These are phyloP conservation scores for Deakozyma indianensis DNA, from an alignment of 805 yeast species.

Conservation along the genomic window DNA sequence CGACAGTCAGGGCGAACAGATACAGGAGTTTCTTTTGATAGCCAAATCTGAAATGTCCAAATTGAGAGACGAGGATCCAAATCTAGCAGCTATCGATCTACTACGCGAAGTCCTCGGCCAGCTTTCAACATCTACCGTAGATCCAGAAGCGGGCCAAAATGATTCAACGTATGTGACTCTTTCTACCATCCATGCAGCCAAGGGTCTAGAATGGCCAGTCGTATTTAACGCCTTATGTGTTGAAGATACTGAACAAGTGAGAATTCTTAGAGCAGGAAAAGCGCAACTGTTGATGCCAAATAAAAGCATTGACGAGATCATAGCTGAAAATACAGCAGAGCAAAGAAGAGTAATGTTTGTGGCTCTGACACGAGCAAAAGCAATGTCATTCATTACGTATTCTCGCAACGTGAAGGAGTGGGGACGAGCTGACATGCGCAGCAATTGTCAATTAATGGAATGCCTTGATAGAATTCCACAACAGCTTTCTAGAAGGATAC, in stretches of 20 bases:
- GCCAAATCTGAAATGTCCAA: not conserved
- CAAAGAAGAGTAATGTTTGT: slow-evolving; percentile 81
- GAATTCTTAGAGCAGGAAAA: slow-evolving; percentile 5
- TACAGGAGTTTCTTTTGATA: not conserved
- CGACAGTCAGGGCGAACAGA: not conserved
- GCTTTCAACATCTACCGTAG: slow-evolving; percentile 6
- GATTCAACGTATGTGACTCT: slow-evolving; percentile 27
- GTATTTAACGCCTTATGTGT: slow-evolving; percentile 59
- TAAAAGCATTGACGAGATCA: slow-evolving; percentile 1
- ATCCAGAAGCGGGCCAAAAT: not conserved
- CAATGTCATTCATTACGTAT: slow-evolving; percentile 29
- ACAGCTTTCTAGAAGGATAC: no score
- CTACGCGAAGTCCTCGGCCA: not conserved
- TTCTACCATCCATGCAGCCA: slow-evolving; percentile 83
- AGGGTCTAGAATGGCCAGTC: slow-evolving; percentile 92
- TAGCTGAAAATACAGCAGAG: slow-evolving; percentile 36
- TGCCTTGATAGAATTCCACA: no score
- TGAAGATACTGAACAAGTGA: slow-evolving; percentile 4
- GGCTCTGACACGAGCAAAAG: slow-evolving; percentile 73
- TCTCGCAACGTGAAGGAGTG: not conserved
- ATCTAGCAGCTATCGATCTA: not conserved
- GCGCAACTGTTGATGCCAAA: slow-evolving; percentile 2
- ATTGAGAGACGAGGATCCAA: not conserved
- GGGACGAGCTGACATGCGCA: not conserved
- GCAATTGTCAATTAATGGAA: no score